A percentile compares a stretch with the other conserved stretches of the same genome.
These are phyloP conservation scores for Podospora bellae-mahoneyi DNA, from an alignment of 495 filamentous ascomycete genomes.

Conservation along the genomic window DNA sequence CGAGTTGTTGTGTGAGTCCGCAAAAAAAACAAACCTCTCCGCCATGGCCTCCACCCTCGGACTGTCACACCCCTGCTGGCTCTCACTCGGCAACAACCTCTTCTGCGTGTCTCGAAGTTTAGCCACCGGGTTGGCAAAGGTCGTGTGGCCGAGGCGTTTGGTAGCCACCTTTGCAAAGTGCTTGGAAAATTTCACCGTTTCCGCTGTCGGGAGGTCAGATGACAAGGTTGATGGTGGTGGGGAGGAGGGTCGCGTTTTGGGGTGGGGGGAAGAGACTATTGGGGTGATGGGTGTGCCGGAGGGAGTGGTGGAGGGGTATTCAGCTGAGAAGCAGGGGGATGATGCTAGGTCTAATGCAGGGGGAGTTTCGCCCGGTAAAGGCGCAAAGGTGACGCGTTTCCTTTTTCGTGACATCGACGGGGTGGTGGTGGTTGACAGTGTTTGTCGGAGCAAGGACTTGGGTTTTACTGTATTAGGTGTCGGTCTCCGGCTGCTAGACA, in stretches of 20 bases:
- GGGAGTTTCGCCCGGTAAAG: neutral
- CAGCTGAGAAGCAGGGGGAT: neutral
- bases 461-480: neutral
- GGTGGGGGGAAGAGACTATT: neutral
- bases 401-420: neutral
- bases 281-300: neutral
- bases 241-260: neutral
- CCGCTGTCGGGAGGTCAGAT: neutral
- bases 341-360: neutral
- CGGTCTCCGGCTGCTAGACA: neutral
- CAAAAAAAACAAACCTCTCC: neutral
- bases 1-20: neutral
- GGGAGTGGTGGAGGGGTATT: neutral
- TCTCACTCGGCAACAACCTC: neutral
- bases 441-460: neutral
- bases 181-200: neutral
- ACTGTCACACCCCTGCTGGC: neutral
- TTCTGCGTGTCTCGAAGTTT: neutral
- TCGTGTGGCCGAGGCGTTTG: neutral
- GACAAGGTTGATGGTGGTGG: neutral
- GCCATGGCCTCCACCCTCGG: neutral
- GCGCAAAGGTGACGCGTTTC: constrained; percentile 2
- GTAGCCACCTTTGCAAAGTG: neutral
- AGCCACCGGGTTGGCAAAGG: neutral
- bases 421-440: neutral